phyloP scores from a whole-genome alignment of 345 rosid genomes.

The Eucalyptus melliodora region DNA sequence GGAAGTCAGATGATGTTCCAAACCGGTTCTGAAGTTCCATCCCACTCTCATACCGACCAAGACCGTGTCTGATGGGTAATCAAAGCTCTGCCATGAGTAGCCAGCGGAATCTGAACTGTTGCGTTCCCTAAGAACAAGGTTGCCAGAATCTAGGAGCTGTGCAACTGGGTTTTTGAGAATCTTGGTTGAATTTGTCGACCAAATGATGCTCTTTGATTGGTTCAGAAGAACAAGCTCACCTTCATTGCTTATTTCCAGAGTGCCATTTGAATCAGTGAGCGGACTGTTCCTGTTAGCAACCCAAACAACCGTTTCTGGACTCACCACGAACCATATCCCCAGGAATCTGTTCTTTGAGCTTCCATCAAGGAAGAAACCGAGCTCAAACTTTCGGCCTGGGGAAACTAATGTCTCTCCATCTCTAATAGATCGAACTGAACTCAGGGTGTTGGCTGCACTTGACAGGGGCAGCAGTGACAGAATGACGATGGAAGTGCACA shows the following conservation, averaged over 20 bases:
- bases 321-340: slow-evolving; percentile 18
- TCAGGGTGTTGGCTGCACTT: background rate
- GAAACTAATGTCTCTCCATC: background rate
- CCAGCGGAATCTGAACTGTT: background rate
- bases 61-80: slow-evolving; percentile 12
- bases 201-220: background rate
- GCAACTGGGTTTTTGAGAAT: background rate
- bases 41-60: slow-evolving; percentile 13
- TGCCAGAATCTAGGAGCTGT: slow-evolving; percentile 18
- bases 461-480: background rate
- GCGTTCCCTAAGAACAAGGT: slow-evolving; percentile 3
- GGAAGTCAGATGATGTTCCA: background rate
- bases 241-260: background rate
- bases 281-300: slow-evolving; percentile 28
- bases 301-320: slow-evolving; percentile 6
- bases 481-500: background rate
- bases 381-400: background rate
- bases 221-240: background rate
- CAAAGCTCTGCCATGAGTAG: slow-evolving; percentile 24
- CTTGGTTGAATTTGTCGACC: slow-evolving; percentile 8
- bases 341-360: slow-evolving; percentile 1
- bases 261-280: background rate
- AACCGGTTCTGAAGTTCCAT: background rate
- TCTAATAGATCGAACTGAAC: background rate
- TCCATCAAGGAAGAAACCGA: background rate